Percentiles rank a stretch among this genome's conserved stretches.
phyloP scores from a whole-genome alignment of 2,329 filamentous ascomycete genomes.

The Claviceps paspali region DNA sequence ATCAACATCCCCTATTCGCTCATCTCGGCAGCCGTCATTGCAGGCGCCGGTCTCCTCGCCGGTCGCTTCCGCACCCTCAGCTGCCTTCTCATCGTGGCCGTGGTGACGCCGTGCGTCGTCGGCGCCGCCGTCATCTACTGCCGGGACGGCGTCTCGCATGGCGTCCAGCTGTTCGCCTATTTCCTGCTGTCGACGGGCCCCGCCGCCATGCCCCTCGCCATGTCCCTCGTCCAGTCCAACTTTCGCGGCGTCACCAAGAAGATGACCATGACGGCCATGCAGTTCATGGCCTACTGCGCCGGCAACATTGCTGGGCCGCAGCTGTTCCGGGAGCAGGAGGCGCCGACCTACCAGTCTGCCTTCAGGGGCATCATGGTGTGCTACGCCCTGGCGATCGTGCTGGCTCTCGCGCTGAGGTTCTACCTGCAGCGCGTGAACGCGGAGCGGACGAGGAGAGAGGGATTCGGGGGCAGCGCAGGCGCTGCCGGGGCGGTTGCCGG shows the following conservation, averaged over 20 bases:
- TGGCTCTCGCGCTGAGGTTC: constrained; percentile 27
- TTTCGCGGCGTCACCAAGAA: constrained; percentile 44
- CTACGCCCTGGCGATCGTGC: constrained; percentile 32
- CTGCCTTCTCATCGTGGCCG: constrained; percentile 33
- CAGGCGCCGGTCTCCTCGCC: constrained; percentile 33
- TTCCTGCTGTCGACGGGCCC: constrained; percentile 40
- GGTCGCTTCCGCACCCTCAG: constrained; percentile 35
- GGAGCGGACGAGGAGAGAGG: constrained; percentile 26
- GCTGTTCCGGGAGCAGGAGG: constrained; percentile 34
- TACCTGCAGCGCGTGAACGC: constrained; percentile 33
- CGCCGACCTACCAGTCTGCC: constrained; percentile 35
- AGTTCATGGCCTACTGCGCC: constrained; percentile 39
- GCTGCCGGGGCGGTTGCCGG: constrained; percentile 23
- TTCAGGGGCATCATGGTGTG: constrained; percentile 41
- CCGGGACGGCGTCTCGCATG: constrained; percentile 21
- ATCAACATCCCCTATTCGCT: constrained; percentile 45
- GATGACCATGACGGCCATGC: constrained; percentile 39
- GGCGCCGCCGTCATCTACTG: constrained; percentile 39
- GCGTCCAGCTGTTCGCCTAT: constrained; percentile 39
- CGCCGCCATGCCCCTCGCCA: constrained; percentile 35
- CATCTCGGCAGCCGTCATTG: constrained; percentile 31
- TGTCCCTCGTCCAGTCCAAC: constrained; percentile 40
- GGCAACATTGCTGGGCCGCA: constrained; percentile 43
- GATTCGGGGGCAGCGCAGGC: constrained; percentile 27
- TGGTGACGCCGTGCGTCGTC: constrained; percentile 34